Conservation (phyloP, 2,329 filamentous ascomycete genomes). For the Colletotrichum coccodes region DNA sequence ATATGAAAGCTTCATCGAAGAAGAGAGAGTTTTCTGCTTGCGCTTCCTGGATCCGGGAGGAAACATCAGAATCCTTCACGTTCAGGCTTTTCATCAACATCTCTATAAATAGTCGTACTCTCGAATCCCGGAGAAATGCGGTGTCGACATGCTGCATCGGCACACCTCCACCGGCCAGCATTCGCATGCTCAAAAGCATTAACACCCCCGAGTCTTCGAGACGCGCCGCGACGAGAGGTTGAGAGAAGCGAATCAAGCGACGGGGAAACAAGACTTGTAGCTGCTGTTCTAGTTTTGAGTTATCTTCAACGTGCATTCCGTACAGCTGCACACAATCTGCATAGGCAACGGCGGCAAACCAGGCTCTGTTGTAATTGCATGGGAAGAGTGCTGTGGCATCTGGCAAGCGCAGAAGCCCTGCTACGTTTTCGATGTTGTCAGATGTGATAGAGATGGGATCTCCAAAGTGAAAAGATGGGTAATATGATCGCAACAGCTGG, state of each 20-base stretch:
- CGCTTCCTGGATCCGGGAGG: not conserved
- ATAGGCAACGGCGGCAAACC: not conserved
- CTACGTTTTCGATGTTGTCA: not conserved
- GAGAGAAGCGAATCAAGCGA: not conserved
- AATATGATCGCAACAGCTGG: not conserved
- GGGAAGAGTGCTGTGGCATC: not conserved
- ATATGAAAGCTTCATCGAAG: not conserved
- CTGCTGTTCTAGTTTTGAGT: not conserved
- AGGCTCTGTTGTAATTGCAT: not conserved
- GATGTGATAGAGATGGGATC: not conserved
- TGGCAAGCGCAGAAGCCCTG: not conserved
- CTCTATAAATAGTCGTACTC: not conserved
- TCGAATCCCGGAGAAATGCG: not conserved
- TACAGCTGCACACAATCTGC: constrained; percentile 10
- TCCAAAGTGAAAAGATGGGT: not conserved
- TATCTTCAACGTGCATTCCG: not conserved
- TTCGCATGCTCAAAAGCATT: constrained; percentile 1
- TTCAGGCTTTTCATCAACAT: not conserved
- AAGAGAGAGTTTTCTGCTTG: not conserved
- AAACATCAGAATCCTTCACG: not conserved
- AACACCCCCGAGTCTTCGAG: not conserved
- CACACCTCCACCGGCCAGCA: not conserved
- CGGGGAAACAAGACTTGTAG: not conserved
- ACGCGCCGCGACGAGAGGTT: not conserved
- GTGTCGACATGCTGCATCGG: not conserved